phyloP scores from a whole-genome alignment of 2,329 filamentous ascomycete species.

The Ophiocordyceps polyrhachis-furcata region DNA sequence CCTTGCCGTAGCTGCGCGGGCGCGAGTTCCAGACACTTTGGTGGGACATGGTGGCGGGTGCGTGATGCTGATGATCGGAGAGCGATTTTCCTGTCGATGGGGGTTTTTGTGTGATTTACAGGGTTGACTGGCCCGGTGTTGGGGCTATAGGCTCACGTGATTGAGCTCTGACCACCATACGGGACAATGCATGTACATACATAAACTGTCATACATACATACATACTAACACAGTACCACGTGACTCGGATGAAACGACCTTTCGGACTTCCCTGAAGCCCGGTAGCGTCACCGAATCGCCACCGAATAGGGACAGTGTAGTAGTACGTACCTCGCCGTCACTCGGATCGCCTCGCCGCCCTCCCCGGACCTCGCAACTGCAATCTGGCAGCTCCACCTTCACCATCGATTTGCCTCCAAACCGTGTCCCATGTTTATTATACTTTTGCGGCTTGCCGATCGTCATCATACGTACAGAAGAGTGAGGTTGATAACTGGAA shows the following conservation, averaged over 20 bases:
- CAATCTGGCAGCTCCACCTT: constrained; percentile 14
- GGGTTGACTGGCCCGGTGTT: constrained; percentile 17
- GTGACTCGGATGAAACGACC: not conserved
- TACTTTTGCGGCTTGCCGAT: not conserved
- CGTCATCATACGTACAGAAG: not conserved
- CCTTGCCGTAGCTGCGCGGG: constrained; percentile 94
- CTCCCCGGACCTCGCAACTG: constrained; percentile 5
- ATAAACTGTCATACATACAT: too few relatives aligned
- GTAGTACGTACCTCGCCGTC: not conserved
- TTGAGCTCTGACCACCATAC: too few relatives aligned
- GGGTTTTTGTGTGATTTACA: constrained; percentile 18
- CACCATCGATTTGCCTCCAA: constrained; percentile 1
- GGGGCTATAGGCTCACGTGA: not conserved
- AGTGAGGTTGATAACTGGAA: not conserved
- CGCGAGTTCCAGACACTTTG: constrained; percentile 99
- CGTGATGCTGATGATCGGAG: constrained; percentile 11
- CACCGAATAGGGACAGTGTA: not conserved
- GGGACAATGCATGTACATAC: too few relatives aligned
- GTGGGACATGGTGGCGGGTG: constrained; percentile 42
- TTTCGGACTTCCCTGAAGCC: not conserved
- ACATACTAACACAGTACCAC: too few relatives aligned
- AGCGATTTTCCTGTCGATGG: constrained; percentile 16
- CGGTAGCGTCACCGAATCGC: not conserved
- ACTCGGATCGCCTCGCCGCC: not conserved
- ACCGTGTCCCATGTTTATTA: not conserved